Evolutionary conservation across 2,329 filamentous ascomycete species (phyloP), one percentile per base, ranked within the genome.

Genomic region (Aspergillus pseudoviridinutans): DNA sequence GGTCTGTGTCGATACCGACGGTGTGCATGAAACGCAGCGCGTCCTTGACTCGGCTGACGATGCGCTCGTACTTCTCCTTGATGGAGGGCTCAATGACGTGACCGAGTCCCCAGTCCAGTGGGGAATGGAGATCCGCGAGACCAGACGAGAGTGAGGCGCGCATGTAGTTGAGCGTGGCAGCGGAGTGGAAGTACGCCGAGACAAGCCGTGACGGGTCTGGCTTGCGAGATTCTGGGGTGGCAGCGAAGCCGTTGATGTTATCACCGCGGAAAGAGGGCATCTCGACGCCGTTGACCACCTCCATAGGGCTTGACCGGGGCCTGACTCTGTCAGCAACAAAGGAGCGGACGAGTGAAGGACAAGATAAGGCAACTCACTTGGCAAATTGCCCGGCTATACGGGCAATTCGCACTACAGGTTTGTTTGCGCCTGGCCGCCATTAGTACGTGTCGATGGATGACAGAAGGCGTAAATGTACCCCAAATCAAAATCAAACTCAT

Each of bases 311-410:
- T 3, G 91, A 96, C 56, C 94, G 82, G 2, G 93, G 94, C 78
- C 75, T 76, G 51, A 2, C 25, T 7, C 49, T 54, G 44, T 54
- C 38, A 61, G 50, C 9, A 38, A 22, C 24, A 9, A 20, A 12
- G 10, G 10, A 42, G 35, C 10, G 22, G 14, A 38, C 7, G 25
- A n/a, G 20, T 17, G 27, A 50, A n/a, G 50, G 6, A 41, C 5
- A 24, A 14, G 47, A 3, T 6, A 24, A 20, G 4, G 50, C 14
- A 32, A 57, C 67, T 50, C 63, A 77, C 77, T 99, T 99, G 29
- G 94, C 94, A 70, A 96, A 99, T 80, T 99, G 94, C 3, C 94
- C 94, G 12, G 94, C 94, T 87, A 97, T 97, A 59, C 94, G 87
- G 17, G 91, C 94, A 68, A 99, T 96, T 65, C 94, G 87, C 50